phyloP scores from a whole-genome alignment of 352 stramenopile genomes.

The Phytopythium vexans region DNA sequence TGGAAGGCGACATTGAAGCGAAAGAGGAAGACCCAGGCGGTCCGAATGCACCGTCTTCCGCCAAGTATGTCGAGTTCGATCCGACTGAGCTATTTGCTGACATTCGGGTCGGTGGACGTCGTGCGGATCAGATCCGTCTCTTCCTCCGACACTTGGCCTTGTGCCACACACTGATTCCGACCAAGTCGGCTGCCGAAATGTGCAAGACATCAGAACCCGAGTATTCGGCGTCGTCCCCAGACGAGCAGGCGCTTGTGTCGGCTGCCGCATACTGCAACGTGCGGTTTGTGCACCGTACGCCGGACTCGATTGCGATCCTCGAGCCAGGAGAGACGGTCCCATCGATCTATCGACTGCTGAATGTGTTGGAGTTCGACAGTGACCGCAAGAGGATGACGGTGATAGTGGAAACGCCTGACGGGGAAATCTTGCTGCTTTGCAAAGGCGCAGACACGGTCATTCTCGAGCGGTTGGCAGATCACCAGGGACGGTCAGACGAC shows the following conservation, averaged over 20 bases:
- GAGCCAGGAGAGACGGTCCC: constrained; percentile 33
- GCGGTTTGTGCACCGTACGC: constrained; percentile 72
- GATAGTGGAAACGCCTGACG: constrained; percentile 80
- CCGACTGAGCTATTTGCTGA: constrained; percentile 63
- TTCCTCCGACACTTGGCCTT: constrained; percentile 80
- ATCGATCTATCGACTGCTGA: constrained; percentile 86
- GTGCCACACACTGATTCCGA: constrained; percentile 78
- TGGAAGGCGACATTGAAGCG: constrained; percentile 46
- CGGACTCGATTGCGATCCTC: constrained; percentile 47
- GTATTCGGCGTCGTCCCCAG: constrained; percentile 79
- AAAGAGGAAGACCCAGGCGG: neutral
- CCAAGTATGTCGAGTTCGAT: constrained; percentile 68
- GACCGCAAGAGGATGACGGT: constrained; percentile 98
- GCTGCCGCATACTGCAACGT: constrained; percentile 77
- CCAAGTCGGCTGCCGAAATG: constrained; percentile 65
- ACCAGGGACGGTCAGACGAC: constrained; percentile 18
- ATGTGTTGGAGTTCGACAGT: constrained; percentile 97
- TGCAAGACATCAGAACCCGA: constrained; percentile 69
- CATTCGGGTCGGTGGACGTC: constrained; percentile 29
- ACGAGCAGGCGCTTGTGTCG: constrained; percentile 77
- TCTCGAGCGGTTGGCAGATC: constrained; percentile 49
- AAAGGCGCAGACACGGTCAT: constrained; percentile 86
- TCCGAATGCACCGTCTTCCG: neutral
- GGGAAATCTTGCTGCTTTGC: constrained; percentile 60
- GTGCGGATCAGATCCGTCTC: constrained; percentile 38